A percentile compares a stretch with the other conserved stretches of the same genome.
These are phyloP conservation scores for Chalciporus piperatoides DNA, from an alignment of 1,284 basidiomycete species.

Conservation along the genomic window DNA sequence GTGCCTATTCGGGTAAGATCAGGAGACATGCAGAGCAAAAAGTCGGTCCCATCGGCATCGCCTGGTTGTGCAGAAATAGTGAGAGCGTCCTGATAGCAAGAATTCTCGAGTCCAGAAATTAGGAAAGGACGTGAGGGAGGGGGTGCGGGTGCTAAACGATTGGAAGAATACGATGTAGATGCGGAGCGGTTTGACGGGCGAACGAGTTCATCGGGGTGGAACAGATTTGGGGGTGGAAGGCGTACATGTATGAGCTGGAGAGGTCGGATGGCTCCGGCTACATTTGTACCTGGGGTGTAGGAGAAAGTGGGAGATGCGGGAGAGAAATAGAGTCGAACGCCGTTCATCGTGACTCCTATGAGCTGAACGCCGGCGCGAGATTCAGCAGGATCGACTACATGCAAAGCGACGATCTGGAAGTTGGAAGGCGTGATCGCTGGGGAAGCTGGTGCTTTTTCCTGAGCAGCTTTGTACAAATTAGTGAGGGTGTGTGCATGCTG, in stretches of 20 bases:
- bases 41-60: constrained; percentile 71
- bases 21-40: constrained; percentile 71
- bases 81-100: constrained; percentile 63
- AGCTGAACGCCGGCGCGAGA: constrained; percentile 69
- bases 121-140: constrained; percentile 52
- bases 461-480: constrained; percentile 65
- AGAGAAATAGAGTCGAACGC: constrained; percentile 78
- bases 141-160: constrained; percentile 40
- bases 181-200: constrained; percentile 44
- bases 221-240: constrained; percentile 70
- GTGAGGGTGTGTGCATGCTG: constrained; percentile 66
- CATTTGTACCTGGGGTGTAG: constrained; percentile 27
- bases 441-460: constrained; percentile 72
- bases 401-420: constrained; percentile 63
- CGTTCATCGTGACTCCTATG: constrained; percentile 76
- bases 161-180: constrained; percentile 41
- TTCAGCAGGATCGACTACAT: constrained; percentile 59
- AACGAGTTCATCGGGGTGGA: constrained; percentile 70
- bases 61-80: constrained; percentile 66
- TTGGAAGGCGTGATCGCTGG: constrained; percentile 64
- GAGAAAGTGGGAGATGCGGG: constrained; percentile 43
- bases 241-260: constrained; percentile 74
- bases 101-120: constrained; percentile 51
- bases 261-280: constrained; percentile 40
- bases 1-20: constrained; percentile 69